Evolutionary conservation across 2,329 filamentous ascomycete species (phyloP).

Genomic region (Colletotrichum noveboracense): DNA sequence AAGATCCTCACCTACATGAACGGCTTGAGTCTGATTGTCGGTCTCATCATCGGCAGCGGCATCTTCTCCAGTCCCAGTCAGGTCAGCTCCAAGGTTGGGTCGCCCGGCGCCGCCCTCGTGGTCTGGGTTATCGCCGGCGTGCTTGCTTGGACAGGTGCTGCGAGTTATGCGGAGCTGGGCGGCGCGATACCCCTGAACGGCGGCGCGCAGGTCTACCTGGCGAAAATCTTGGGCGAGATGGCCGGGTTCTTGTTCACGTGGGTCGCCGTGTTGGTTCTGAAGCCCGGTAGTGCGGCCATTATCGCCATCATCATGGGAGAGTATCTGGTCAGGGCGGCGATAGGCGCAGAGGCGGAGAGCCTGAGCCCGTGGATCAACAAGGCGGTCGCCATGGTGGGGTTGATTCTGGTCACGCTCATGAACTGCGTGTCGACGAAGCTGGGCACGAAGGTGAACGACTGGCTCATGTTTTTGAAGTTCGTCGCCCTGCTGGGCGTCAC

Average conservation of each 20-base stretch:
- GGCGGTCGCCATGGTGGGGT: slow-evolving; percentile 77
- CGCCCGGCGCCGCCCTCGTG: slow-evolving; percentile 87
- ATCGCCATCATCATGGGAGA: slow-evolving; percentile 98
- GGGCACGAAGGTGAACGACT: slow-evolving; percentile 84
- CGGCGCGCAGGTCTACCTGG: slow-evolving; percentile 89
- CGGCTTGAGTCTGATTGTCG: slow-evolving; percentile 87
- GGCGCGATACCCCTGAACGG: slow-evolving; percentile 96
- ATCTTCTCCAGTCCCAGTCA: slow-evolving; percentile 96
- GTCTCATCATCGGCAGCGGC: slow-evolving; percentile 92
- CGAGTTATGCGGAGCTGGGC: slow-evolving; percentile 93
- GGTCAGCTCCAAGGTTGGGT: slow-evolving; percentile 90
- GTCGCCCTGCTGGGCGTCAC: slow-evolving; percentile 87
- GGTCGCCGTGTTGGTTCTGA: slow-evolving; percentile 92
- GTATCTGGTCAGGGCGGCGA: slow-evolving; percentile 87
- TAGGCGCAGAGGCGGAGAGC: slow-evolving; percentile 84
- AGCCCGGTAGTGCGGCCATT: slow-evolving; percentile 92
- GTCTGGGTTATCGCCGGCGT: slow-evolving; percentile 92
- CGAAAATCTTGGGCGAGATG: slow-evolving; percentile 95
- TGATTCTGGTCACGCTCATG: slow-evolving; percentile 78
- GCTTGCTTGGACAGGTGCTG: slow-evolving; percentile 93
- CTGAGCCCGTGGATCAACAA: slow-evolving; percentile 92
- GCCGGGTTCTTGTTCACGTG: slow-evolving; percentile 95
- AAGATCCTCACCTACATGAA: slow-evolving; percentile 97
- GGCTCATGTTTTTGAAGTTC: slow-evolving; percentile 98
- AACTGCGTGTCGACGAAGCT: slow-evolving; percentile 92